Evolutionary conservation across 1,139 yeast genomes (phyloP).

Genomic region (Yamadazyma pseudoaaseri): DNA sequence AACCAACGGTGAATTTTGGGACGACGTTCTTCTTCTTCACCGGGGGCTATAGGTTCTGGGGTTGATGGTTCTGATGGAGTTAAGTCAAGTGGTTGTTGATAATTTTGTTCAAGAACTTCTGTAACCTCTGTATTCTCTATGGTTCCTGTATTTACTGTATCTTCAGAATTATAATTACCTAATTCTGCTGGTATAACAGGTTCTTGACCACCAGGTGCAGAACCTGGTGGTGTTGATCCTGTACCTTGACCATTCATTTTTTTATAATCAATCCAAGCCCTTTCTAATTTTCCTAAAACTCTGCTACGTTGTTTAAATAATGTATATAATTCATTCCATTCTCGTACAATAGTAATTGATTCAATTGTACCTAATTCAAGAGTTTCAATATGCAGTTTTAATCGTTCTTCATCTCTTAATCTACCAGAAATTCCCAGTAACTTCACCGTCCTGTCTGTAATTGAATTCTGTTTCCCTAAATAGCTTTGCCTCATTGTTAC

Average conservation of each 20-base stretch:
- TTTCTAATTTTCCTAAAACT: slow-evolving; percentile 60
- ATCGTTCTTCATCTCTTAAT: slow-evolving; percentile 63
- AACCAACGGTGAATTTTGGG: slow-evolving; percentile 54
- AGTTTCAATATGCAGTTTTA: slow-evolving; percentile 72
- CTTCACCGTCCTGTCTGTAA: slow-evolving; percentile 47
- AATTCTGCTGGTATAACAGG: neutral
- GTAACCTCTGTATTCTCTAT: neutral
- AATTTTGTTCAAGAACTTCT: neutral
- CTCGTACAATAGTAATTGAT: slow-evolving; percentile 73
- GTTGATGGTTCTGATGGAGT: slow-evolving; percentile 9
- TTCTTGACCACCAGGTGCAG: neutral
- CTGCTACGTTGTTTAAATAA: slow-evolving; percentile 59
- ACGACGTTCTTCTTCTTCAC: slow-evolving; percentile 35
- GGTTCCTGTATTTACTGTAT: neutral
- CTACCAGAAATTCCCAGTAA: slow-evolving; percentile 65
- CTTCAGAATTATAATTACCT: neutral
- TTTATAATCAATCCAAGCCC: slow-evolving; percentile 74
- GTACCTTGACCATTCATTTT: slow-evolving; percentile 35
- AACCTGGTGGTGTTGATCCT: slow-evolving; percentile 18
- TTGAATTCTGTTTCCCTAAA: slow-evolving; percentile 42
- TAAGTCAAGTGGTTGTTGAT: neutral
- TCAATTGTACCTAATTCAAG: slow-evolving; percentile 80
- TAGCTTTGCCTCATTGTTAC: slow-evolving; percentile 41
- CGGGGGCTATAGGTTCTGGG: slow-evolving; percentile 7
- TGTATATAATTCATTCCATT: slow-evolving; percentile 74